phyloP scores from a whole-genome alignment of 345 rosid species.

The Brassica cretica region DNA sequence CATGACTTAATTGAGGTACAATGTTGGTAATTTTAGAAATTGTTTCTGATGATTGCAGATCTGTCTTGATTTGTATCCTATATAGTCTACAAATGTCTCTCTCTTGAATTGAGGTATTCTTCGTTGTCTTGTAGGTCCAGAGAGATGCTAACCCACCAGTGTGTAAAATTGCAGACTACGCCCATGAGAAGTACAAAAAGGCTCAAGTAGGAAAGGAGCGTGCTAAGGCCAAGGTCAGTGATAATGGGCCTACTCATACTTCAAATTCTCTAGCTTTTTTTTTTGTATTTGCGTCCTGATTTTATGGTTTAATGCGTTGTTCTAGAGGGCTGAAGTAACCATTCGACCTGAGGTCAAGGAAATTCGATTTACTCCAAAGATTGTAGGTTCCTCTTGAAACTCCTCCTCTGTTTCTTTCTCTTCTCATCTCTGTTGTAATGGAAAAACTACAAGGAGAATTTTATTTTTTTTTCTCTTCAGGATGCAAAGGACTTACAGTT shows the following conservation, averaged over 20 bases:
- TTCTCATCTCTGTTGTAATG: background rate
- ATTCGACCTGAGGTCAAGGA: slow-evolving; percentile 54
- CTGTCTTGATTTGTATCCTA: background rate
- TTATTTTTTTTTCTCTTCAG: slow-evolving; percentile 44
- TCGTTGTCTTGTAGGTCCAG: slow-evolving; percentile 30
- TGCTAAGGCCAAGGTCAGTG: slow-evolving; percentile 41
- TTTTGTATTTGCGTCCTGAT: slow-evolving; percentile 8
- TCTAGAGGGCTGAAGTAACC: slow-evolving; percentile 32
- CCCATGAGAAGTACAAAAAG: slow-evolving; percentile 35
- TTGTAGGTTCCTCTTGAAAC: slow-evolving; percentile 54
- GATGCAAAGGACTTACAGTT: slow-evolving; percentile 72
- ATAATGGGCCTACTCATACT: slow-evolving; percentile 18
- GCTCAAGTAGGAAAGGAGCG: slow-evolving; percentile 40
- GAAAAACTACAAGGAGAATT: background rate
- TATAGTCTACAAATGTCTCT: background rate
- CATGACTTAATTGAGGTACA: slow-evolving; percentile 42
- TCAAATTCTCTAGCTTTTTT: background rate
- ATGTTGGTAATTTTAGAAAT: background rate
- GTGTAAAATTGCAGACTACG: slow-evolving; percentile 40
- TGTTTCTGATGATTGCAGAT: slow-evolving; percentile 9
- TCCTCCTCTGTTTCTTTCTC: background rate
- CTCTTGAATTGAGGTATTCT: background rate
- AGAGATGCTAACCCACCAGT: slow-evolving; percentile 40
- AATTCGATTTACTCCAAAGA: slow-evolving; percentile 71
- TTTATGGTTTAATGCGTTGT: slow-evolving; percentile 17